phyloP scores from a whole-genome alignment of 805 yeast genomes.

The Saccharomycopsis fodiens region DNA sequence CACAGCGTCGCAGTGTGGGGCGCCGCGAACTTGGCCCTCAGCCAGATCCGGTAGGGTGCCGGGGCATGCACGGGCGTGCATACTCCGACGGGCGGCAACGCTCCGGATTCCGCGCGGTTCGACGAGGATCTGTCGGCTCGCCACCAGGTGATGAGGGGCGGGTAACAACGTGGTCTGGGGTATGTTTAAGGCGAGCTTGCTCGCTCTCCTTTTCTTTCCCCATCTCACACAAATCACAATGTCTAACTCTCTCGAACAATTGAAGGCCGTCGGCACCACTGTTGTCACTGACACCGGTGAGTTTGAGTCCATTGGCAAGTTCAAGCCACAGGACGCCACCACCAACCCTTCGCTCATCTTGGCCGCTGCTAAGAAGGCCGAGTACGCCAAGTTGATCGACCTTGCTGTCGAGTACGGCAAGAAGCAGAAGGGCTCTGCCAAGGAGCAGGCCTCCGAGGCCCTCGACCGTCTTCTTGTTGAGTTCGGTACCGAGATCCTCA shows the following conservation, averaged over 20 bases:
- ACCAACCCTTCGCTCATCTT: slow-evolving; percentile 96
- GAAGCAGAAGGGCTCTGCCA: slow-evolving; percentile 30
- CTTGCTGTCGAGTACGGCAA: slow-evolving; percentile 66
- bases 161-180: not conserved
- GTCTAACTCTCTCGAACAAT: slow-evolving; percentile 75
- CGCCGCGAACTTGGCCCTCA: not conserved
- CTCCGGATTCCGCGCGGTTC: not conserved
- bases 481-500: slow-evolving; percentile 88
- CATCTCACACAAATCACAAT: slow-evolving; percentile 22
- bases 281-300: slow-evolving; percentile 99
- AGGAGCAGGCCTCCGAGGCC: slow-evolving; percentile 72
- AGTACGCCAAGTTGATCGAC: slow-evolving; percentile 85
- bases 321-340: slow-evolving; percentile 98
- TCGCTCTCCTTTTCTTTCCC: not conserved
- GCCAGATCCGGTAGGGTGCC: not conserved
- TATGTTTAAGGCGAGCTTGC: not conserved
- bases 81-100: not conserved
- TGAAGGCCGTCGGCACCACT: slow-evolving; percentile 90
- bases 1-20: not conserved
- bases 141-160: not conserved
- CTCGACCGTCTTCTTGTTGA: slow-evolving; percentile 90
- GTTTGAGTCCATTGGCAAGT: slow-evolving; percentile 94
- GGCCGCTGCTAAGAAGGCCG: slow-evolving; percentile 89
- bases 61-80: not conserved
- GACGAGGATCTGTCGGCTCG: not conserved